These are phyloP conservation scores for Angophora floribunda DNA, from an alignment of 345 rosid genomes.

Conservation along the genomic window DNA sequence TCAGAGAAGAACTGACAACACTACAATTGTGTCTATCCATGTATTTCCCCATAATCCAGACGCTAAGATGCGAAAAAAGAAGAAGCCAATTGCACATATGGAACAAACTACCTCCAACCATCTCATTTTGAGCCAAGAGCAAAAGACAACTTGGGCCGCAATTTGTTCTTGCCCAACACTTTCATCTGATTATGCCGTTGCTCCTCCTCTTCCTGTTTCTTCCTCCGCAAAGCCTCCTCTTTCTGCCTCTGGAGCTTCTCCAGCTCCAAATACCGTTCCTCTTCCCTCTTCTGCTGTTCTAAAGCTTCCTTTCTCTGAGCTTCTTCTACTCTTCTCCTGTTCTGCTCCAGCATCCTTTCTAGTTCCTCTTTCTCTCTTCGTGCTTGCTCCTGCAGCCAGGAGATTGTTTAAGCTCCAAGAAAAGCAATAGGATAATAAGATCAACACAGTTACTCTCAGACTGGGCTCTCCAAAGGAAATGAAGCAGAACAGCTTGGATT, in stretches of 20 bases:
- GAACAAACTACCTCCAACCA: neutral
- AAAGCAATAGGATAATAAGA: neutral
- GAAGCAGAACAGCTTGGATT: neutral
- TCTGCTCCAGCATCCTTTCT: constrained; percentile 77
- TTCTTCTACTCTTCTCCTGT: constrained; percentile 67
- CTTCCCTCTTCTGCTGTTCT: constrained; percentile 81
- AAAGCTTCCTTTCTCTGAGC: constrained; percentile 77
- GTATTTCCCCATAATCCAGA: neutral
- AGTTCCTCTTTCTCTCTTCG: constrained; percentile 62
- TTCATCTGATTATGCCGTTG: constrained; percentile 85
- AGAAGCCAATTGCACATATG: neutral
- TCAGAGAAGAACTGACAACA: neutral
- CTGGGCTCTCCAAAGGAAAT: neutral
- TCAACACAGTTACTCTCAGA: neutral
- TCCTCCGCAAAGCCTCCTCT: constrained; percentile 78
- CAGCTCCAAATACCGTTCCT: constrained; percentile 68
- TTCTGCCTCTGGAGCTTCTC: constrained; percentile 77
- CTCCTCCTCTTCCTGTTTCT: constrained; percentile 90
- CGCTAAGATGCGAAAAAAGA: neutral
- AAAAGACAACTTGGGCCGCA: constrained; percentile 86
- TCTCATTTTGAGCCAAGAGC: constrained; percentile 78
- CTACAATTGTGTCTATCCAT: neutral
- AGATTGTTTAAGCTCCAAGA: neutral
- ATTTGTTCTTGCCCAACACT: constrained; percentile 91
- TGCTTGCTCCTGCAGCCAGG: constrained; percentile 46